Evolutionary conservation across 1,284 basidiomycete genomes (phyloP).

Genomic region (Rhizoctonia solani): DNA sequence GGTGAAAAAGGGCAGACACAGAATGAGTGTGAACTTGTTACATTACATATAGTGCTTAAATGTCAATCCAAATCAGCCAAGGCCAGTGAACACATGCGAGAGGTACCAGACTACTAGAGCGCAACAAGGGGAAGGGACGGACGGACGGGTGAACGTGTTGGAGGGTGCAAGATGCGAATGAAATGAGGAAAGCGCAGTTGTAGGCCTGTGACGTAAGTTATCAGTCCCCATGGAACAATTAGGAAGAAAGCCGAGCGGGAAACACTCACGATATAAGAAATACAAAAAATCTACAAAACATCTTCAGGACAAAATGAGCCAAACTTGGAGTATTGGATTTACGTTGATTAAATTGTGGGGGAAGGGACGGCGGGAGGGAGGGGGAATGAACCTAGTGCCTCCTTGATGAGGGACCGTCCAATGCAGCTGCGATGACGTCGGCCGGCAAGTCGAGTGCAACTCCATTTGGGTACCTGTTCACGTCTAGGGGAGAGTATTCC

Average conservation of each 20-base stretch:
- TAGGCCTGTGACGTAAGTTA: neutral
- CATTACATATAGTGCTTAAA: conserved; percentile 34
- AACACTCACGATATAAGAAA: conserved; percentile 29
- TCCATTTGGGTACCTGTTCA: conserved; percentile 75
- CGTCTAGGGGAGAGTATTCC: conserved; percentile 80
- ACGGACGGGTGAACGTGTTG: neutral
- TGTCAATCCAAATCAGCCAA: conserved; percentile 13
- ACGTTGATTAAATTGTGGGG: no score
- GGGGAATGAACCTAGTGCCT: no score
- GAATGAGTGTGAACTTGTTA: conserved; percentile 30
- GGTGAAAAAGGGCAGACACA: no score
- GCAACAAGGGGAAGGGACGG: neutral
- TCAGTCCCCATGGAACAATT: neutral
- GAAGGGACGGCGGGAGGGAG: no score
- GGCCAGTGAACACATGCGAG: neutral
- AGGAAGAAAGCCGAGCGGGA: neutral
- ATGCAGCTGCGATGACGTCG: conserved; percentile 76
- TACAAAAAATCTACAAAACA: conserved; percentile 11
- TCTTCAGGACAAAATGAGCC: conserved; percentile 5
- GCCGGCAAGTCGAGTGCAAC: conserved; percentile 81
- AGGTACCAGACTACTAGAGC: neutral
- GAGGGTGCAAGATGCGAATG: neutral
- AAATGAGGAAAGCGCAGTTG: neutral
- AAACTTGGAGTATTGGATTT: neutral
- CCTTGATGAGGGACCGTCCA: conserved; percentile 62